Conservation (phyloP, 2,329 filamentous ascomycete species). For the Neoascochyta sp. region DNA sequence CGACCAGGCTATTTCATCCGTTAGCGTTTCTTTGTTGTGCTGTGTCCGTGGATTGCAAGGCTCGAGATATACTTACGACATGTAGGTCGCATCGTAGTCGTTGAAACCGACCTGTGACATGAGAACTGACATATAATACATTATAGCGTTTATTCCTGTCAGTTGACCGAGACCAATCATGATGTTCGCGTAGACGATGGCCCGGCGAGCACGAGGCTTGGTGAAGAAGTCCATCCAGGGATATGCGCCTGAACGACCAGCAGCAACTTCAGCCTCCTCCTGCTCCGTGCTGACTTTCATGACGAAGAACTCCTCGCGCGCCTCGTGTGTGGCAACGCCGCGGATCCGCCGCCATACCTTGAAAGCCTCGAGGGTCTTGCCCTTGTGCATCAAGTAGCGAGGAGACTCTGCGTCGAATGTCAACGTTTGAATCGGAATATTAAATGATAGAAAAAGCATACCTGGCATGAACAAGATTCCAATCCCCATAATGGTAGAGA, state of each 20-base stretch:
- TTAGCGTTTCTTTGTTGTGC: too few relatives aligned
- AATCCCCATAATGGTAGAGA: constrained; percentile 59
- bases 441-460: too few relatives aligned
- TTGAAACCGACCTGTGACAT: constrained; percentile 67
- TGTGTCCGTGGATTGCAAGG: too few relatives aligned
- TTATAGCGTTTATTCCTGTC: constrained; percentile 66
- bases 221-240: constrained; percentile 74
- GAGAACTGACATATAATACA: constrained; percentile 69
- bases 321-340: constrained; percentile 54
- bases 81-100: constrained; percentile 61
- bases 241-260: constrained; percentile 55
- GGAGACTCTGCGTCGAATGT: too few relatives aligned
- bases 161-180: constrained; percentile 73
- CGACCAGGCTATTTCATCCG: too few relatives aligned
- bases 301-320: constrained; percentile 66
- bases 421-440: too few relatives aligned
- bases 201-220: constrained; percentile 56
- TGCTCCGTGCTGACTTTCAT: constrained; percentile 64
- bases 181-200: constrained; percentile 63
- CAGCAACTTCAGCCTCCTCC: constrained; percentile 48
- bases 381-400: constrained; percentile 67
- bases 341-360: constrained; percentile 71
- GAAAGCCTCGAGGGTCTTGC: constrained; percentile 56
- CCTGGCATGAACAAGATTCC: constrained; percentile 70
- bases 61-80: too few relatives aligned